These are phyloP conservation scores for Orbilia ellipsospora DNA, from an alignment of 2,329 filamentous ascomycete species.

Conservation along the genomic window DNA sequence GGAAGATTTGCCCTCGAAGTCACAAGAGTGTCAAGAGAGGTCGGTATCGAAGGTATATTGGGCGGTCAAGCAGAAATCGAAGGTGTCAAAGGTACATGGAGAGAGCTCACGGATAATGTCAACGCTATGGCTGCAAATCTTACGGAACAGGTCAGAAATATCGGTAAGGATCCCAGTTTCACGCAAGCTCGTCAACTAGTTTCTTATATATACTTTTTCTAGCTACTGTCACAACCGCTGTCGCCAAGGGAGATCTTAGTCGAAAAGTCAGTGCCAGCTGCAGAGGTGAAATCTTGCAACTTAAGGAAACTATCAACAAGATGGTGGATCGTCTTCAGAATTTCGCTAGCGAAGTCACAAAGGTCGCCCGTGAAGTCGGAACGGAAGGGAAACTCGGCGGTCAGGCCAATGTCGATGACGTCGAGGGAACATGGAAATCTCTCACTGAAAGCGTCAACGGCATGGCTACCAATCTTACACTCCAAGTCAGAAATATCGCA, in stretches of 20 bases:
- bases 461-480: conserved; percentile 98
- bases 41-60: conserved; percentile 84
- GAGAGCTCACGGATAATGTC: conserved; percentile 73
- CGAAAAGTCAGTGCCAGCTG: conserved; percentile 96
- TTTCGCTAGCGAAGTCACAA: conserved; percentile 96
- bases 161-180: conserved; percentile 47
- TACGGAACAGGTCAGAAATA: conserved; percentile 61
- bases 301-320: conserved; percentile 98
- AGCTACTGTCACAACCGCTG: conserved; percentile 73
- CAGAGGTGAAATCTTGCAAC: conserved; percentile 88
- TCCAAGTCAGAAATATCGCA: conserved; percentile 96
- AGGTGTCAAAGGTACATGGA: conserved; percentile 89
- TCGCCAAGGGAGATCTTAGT: conserved; percentile 86
- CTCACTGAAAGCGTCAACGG: conserved; percentile 96
- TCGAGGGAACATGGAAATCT: conserved; percentile 96
- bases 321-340: conserved; percentile 99
- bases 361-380: conserved; percentile 87
- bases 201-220: background rate
- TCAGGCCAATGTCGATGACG: conserved; percentile 94
- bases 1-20: conserved; percentile 86
- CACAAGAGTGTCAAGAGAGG: conserved; percentile 82
- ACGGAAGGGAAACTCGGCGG: conserved; percentile 94
- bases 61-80: conserved; percentile 85
- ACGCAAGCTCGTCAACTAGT: background rate
- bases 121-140: conserved; percentile 61